Percentiles rank a stretch among this genome's conserved stretches.
Evolutionary conservation across 148 eudicot species (phyloP).

Genomic region (Gaultheria prostrata): DNA sequence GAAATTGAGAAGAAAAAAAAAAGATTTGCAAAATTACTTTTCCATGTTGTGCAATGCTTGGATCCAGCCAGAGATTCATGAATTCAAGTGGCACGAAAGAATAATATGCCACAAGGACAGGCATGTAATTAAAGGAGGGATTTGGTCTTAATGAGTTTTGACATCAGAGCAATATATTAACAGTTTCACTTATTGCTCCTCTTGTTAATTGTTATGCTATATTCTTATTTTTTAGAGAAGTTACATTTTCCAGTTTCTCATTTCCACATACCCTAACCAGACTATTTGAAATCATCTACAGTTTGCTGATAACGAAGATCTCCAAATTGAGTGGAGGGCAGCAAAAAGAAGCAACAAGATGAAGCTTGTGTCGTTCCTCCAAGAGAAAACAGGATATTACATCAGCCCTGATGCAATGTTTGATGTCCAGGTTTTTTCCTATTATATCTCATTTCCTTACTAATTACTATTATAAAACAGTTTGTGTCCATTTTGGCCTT

Average conservation of each 20-base stretch:
- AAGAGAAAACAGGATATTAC: slow-evolving; percentile 76
- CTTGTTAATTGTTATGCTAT: background rate
- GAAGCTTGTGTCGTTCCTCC: slow-evolving; percentile 63
- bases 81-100: background rate
- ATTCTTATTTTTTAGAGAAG: background rate
- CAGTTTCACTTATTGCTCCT: background rate
- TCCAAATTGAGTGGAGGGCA: slow-evolving; percentile 82
- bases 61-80: slow-evolving; percentile 8
- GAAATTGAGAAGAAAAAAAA: background rate
- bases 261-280: background rate
- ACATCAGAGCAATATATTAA: background rate
- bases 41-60: background rate
- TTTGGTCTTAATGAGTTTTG: background rate
- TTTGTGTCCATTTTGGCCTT: background rate
- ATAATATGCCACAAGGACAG: background rate
- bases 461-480: background rate
- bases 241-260: background rate
- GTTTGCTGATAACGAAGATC: slow-evolving; percentile 83
- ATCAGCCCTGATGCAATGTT: slow-evolving; percentile 95
- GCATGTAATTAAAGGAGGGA: background rate
- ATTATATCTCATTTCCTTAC: too few relatives aligned
- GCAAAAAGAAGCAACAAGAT: slow-evolving; percentile 81
- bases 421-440: slow-evolving; percentile 75
- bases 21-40: background rate
- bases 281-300: slow-evolving; percentile 22